Conservation (phyloP, 1,284 basidiomycete species). For the Dichomitus squalens region DNA sequence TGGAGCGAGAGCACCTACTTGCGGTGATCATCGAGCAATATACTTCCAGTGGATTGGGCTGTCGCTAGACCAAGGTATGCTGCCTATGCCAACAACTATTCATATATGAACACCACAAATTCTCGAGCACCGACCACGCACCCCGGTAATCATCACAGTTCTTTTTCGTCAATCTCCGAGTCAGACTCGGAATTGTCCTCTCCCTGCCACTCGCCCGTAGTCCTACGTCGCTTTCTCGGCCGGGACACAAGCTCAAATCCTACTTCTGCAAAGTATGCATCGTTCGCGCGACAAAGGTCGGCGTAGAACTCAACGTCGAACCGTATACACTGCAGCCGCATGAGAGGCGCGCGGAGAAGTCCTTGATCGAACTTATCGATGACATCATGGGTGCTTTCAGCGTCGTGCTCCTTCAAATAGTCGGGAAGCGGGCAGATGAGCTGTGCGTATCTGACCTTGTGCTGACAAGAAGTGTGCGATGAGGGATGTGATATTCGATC, state of each 20-base stretch:
- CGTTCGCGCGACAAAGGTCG: conserved; percentile 33
- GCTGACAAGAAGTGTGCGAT: neutral
- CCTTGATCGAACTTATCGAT: conserved; percentile 41
- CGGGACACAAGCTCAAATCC: neutral
- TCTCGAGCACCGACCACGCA: no score
- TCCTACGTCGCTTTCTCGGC: neutral
- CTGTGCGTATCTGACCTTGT: neutral
- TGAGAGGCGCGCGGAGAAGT: conserved; percentile 44
- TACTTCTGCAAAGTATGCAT: neutral
- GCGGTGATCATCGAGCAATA: no score
- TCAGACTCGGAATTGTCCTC: no score
- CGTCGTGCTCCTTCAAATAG: conserved; percentile 36
- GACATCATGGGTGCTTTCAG: conserved; percentile 28
- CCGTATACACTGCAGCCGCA: conserved; percentile 43
- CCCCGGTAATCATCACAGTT: no score
- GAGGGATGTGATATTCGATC: no score
- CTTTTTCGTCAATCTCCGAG: no score
- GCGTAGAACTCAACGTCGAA: conserved; percentile 46
- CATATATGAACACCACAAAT: no score
- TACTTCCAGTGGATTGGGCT: no score
- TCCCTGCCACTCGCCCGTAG: no score
- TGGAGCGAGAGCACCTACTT: no score
- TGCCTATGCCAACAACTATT: no score
- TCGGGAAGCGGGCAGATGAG: conserved; percentile 4
- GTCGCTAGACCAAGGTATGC: no score